Conservation (phyloP, 192 early-diverging fungal genomes). For the Coemansia asiatica region DNA sequence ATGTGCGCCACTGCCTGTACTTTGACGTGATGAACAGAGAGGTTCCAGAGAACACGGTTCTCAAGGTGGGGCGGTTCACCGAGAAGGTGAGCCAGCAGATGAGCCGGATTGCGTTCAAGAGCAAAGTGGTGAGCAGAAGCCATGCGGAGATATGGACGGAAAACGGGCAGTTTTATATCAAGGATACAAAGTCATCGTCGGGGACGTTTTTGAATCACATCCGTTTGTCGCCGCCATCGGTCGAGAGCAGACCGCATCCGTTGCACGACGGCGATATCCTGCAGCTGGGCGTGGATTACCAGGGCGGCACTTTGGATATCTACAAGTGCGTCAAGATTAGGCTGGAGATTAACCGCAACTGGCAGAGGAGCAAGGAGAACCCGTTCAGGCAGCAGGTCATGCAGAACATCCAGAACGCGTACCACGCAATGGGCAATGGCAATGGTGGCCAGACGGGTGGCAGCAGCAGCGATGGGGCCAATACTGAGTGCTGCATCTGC, state of each 20-base stretch:
- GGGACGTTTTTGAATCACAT: constrained; percentile 97
- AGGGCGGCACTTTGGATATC: constrained; percentile 87
- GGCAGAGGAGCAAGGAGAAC: constrained; percentile 64
- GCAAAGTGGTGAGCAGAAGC: constrained; percentile 89
- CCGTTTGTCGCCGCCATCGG: constrained; percentile 82
- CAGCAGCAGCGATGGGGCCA: constrained; percentile 23
- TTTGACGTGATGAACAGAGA: constrained; percentile 67
- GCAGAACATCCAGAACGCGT: constrained; percentile 54
- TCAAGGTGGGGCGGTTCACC: constrained; percentile 76
- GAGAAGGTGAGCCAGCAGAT: constrained; percentile 62
- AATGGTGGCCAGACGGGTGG: constrained; percentile 7
- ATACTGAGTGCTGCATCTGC: constrained; percentile 87
- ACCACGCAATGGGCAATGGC: constrained; percentile 20
- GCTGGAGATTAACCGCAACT: constrained; percentile 70
- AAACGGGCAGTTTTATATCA: constrained; percentile 83
- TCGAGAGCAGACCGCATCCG: constrained; percentile 78
- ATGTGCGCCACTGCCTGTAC: constrained; percentile 57
- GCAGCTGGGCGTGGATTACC: constrained; percentile 96
- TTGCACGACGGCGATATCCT: constrained; percentile 90
- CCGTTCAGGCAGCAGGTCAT: constrained; percentile 60
- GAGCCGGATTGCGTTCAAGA: constrained; percentile 79
- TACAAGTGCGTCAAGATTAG: constrained; percentile 93
- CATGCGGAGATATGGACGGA: constrained; percentile 94
- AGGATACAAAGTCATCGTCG: constrained; percentile 94
- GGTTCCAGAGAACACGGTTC: constrained; percentile 58